Percentiles rank a stretch among this genome's conserved stretches.
These are phyloP conservation scores for Haplosporangium sp. DNA, from an alignment of 371 early-diverging fungal genomes.

Conservation along the genomic window DNA sequence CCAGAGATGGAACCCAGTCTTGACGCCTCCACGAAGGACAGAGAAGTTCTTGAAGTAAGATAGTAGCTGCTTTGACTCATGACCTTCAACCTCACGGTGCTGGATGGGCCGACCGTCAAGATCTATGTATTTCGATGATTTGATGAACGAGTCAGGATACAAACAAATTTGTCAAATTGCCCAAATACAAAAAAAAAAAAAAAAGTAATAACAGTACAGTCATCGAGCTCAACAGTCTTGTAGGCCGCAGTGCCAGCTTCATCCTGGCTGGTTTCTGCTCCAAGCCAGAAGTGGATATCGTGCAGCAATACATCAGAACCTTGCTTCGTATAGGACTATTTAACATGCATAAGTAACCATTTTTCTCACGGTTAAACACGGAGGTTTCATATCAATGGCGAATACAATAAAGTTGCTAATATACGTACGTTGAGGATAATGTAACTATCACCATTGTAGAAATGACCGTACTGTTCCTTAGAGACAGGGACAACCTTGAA, in stretches of 20 bases:
- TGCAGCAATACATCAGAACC: conserved; percentile 71
- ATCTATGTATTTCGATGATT: conserved; percentile 52
- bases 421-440: conserved; percentile 76
- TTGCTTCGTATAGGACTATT: conserved; percentile 75
- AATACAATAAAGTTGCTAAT: neutral
- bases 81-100: conserved; percentile 82
- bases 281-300: conserved; percentile 91
- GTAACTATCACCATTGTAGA: conserved; percentile 86
- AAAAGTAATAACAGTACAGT: conserved; percentile 62
- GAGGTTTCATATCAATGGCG: neutral
- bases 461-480: conserved; percentile 72
- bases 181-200: no score
- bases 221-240: conserved; percentile 91
- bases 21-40: conserved; percentile 80
- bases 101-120: conserved; percentile 78
- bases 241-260: conserved; percentile 93
- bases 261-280: conserved; percentile 77
- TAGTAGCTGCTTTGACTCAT: conserved; percentile 74
- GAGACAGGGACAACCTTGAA: conserved; percentile 79
- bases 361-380: neutral
- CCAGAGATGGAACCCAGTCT: no score
- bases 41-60: conserved; percentile 73
- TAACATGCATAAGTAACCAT: neutral
- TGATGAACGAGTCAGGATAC: neutral
- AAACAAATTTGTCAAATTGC: no score